phyloP scores from a whole-genome alignment of 768 basidiomycete genomes.

The Amanita brunnescens region DNA sequence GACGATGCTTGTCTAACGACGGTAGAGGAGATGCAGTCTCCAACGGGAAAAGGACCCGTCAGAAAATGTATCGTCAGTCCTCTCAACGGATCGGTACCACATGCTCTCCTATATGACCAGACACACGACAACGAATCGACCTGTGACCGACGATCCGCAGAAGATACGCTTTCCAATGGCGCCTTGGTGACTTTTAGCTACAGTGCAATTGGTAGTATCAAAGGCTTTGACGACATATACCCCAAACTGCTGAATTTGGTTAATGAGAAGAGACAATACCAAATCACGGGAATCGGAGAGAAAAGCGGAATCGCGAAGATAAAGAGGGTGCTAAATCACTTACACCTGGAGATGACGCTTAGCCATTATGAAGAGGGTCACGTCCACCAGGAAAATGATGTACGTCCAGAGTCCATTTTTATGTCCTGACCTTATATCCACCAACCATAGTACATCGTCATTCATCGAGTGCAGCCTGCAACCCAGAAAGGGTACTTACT shows the following conservation, averaged over 20 bases:
- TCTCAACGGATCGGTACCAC: conserved; percentile 79
- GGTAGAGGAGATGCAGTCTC: conserved; percentile 68
- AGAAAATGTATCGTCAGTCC: conserved; percentile 69
- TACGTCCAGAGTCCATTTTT: conserved; percentile 29
- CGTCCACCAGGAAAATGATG: conserved; percentile 94
- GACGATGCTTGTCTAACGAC: conserved; percentile 78
- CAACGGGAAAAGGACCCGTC: conserved; percentile 73
- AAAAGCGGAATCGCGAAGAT: conserved; percentile 47
- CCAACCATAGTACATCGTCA: conserved; percentile 70
- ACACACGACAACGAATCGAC: conserved; percentile 98
- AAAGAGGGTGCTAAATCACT: conserved; percentile 71
- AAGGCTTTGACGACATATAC: conserved; percentile 96
- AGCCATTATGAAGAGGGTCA: conserved; percentile 85
- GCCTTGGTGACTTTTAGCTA: conserved; percentile 88
- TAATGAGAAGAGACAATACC: conserved; percentile 72
- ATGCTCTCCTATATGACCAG: conserved; percentile 90
- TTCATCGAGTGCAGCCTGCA: conserved; percentile 85
- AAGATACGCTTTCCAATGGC: conserved; percentile 92
- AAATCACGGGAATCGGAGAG: conserved; percentile 49
- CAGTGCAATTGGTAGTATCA: conserved; percentile 86
- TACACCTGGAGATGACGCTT: conserved; percentile 91
- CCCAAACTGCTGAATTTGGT: conserved; percentile 92
- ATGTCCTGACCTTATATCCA: background rate
- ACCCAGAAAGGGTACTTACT: conserved; percentile 91
- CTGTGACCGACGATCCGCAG: conserved; percentile 81